Base-by-base conservation (phyloP, 2,329 filamentous ascomycete genomes). In the Aspergillus aculeatus region DNA sequence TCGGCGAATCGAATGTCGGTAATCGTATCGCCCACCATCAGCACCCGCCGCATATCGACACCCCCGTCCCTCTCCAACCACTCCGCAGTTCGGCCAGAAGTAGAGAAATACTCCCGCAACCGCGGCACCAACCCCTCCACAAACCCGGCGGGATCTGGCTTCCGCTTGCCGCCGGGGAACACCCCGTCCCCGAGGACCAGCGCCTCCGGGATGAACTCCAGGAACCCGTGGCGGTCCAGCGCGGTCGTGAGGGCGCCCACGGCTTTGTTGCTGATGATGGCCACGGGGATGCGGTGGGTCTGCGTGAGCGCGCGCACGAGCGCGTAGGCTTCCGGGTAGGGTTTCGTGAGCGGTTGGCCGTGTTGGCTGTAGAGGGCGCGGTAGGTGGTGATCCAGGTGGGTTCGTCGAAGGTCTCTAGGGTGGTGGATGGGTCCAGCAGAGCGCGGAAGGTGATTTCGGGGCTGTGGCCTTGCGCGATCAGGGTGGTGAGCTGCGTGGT, bases 181-280 rank as follows among this genome's bases (percentile, higher is more conserved):
- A 58, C 53, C 14, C 52, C 49, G 50, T 66, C 58, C 1, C 64
- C 64, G 32, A 66, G 38, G 26, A 66, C 61, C n/a, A 62, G 41
- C 9, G 32, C 10, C 14, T 62, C 60, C 3, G 54, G 50, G n/a
- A 66, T 51, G 11, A 55, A 54, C 0, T 31, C 52, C 12, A 29
- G 23, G 29, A 66, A 23, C 3, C 32, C 57, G 21, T 44, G 31
- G 24, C 50, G 24, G 44, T 55, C 29, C 57, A 64, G 19, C 7
- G 61, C 59, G 5, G 56, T 50, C 41, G 59, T 63, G 7, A 71
- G 62, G 0, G 67, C 63, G 0, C 57, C 59, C 3, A 67, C 62
- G 2, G 57, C 63, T 50, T 70, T 70, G 32, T 71, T 70, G 35
- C 67, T 70, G 9, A 70, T 60, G 41, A 70, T 68, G 0, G 66